These are phyloP conservation scores for Epipyxis sp. DNA, from an alignment of 108 stramenopile species.

Conservation along the genomic window DNA sequence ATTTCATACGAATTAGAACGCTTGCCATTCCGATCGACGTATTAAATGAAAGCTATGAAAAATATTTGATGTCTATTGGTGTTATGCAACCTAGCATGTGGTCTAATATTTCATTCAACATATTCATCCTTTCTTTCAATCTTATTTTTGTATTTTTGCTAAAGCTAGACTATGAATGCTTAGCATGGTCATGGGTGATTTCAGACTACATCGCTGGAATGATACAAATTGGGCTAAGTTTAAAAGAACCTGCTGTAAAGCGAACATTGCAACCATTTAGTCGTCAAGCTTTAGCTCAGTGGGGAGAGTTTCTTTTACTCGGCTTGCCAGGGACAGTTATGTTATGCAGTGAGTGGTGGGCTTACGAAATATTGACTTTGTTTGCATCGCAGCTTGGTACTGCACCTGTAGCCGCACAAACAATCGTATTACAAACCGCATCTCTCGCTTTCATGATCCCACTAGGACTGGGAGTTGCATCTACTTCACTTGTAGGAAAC, in stretches of 20 bases:
- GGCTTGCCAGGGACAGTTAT: constrained; percentile 25
- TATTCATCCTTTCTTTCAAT: constrained; percentile 19
- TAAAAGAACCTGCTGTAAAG: background rate
- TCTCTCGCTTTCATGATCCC: constrained; percentile 31
- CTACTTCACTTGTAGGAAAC: constrained; percentile 27
- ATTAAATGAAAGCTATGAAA: constrained; percentile 24
- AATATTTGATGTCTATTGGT: constrained; percentile 30
- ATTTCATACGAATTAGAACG: constrained; percentile 19
- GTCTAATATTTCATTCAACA: constrained; percentile 17
- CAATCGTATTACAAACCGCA: constrained; percentile 23
- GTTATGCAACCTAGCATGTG: constrained; percentile 32
- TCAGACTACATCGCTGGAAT: background rate
- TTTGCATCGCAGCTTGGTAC: constrained; percentile 21
- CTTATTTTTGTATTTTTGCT: constrained; percentile 13
- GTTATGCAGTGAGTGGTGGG: constrained; percentile 34
- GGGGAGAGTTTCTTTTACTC: constrained; percentile 15
- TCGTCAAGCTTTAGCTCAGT: background rate
- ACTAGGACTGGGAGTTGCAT: constrained; percentile 27
- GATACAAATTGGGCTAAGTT: constrained; percentile 12
- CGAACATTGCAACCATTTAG: constrained; percentile 1
- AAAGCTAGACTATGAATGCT: constrained; percentile 7
- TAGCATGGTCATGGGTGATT: constrained; percentile 28
- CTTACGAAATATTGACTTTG: constrained; percentile 20
- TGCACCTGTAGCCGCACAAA: constrained; percentile 23
- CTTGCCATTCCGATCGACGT: constrained; percentile 27